Percentiles rank a stretch among this genome's conserved stretches.
Conservation (phyloP, 2,329 filamentous ascomycete species). For the Penicillium sp. region DNA sequence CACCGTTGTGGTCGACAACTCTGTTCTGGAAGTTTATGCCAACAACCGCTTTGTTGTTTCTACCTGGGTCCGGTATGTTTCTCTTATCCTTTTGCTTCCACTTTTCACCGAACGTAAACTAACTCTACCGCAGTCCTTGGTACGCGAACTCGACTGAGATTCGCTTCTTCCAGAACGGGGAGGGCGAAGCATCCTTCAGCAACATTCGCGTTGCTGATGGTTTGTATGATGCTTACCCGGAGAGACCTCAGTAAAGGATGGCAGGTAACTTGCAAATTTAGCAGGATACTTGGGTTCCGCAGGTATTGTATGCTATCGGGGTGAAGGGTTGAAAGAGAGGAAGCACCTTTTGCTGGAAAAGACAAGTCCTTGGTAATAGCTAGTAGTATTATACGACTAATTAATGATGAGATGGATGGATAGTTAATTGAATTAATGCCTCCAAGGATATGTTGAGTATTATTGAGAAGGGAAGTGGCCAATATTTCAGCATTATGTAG, state of each 20-base stretch:
- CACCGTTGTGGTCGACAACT: neutral
- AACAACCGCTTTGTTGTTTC: neutral
- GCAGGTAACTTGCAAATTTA: too few relatives aligned
- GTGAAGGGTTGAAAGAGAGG: neutral
- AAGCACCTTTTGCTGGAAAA: neutral
- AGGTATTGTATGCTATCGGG: fast-evolving
- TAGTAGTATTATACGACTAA: neutral
- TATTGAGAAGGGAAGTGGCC: too few relatives aligned
- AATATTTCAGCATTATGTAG: too few relatives aligned
- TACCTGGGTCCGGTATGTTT: neutral
- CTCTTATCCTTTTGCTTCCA: neutral
- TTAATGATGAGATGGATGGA: neutral
- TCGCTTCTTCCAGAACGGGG: neutral
- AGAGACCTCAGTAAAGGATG: neutral
- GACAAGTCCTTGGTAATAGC: neutral
- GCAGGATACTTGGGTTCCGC: too few relatives aligned
- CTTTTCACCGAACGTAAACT: neutral
- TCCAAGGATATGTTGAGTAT: neutral
- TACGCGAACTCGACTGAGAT: neutral
- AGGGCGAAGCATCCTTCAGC: neutral
- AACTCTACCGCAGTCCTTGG: neutral
- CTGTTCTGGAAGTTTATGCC: neutral
- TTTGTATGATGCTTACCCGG: neutral
- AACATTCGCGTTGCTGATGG: neutral
- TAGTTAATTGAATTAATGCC: neutral